Evolutionary conservation across 768 basidiomycete species (phyloP).

Genomic region (Atractiella rhizophila): DNA sequence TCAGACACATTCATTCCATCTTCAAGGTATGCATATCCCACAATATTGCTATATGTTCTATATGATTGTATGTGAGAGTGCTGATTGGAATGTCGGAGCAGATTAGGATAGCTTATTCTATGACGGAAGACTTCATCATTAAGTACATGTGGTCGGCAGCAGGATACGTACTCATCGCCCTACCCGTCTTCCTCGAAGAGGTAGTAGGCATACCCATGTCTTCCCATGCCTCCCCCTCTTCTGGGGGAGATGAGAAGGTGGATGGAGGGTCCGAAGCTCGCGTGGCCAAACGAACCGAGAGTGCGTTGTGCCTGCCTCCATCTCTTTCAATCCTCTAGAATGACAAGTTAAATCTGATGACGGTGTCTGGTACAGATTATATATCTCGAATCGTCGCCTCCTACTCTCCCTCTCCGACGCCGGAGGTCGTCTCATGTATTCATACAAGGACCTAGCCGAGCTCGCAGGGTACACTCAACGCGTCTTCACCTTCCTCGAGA

Average conservation of each 20-base stretch:
- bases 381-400: conserved; percentile 76
- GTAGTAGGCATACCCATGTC: background rate
- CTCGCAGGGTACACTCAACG: conserved; percentile 82
- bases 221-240: background rate
- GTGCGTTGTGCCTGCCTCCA: conserved; percentile 16
- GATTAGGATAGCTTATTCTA: conserved; percentile 67
- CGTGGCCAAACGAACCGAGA: conserved; percentile 31
- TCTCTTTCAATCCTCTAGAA: background rate
- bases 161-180: conserved; percentile 72
- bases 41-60: background rate
- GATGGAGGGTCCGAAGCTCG: conserved; percentile 10
- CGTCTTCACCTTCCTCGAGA: conserved; percentile 63
- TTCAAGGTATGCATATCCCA: conserved; percentile 36
- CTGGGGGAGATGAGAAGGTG: background rate
- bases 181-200: conserved; percentile 44
- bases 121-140: conserved; percentile 93
- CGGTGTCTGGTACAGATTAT: conserved; percentile 34
- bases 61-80: background rate
- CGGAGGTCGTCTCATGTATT: conserved; percentile 84
- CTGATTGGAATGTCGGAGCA: conserved; percentile 15
- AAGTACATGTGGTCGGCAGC: conserved; percentile 83
- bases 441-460: conserved; percentile 81
- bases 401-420: conserved; percentile 88
- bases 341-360: too few relatives aligned
- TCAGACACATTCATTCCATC: conserved; percentile 71